phyloP scores from a whole-genome alignment of 2,329 filamentous ascomycete genomes.

The Tolypocladium endophyticum region DNA sequence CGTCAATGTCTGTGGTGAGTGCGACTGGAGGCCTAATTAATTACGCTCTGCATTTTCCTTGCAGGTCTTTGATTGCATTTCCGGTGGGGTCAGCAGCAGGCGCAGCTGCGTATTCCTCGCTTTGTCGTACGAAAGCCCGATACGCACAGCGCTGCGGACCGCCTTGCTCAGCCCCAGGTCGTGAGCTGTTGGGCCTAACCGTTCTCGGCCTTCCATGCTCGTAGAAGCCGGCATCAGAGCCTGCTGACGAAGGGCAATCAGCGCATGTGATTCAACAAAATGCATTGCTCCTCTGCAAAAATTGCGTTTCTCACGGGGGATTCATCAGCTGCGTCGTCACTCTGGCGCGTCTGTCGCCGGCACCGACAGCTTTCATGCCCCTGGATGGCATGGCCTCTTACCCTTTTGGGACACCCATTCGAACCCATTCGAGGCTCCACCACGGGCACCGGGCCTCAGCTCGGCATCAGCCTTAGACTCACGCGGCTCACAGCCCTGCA shows the following conservation, averaged over 20 bases:
- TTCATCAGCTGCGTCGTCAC: background rate
- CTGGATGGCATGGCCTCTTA: background rate
- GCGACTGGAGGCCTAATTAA: background rate
- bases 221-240: background rate
- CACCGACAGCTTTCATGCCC: background rate
- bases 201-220: background rate
- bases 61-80: background rate
- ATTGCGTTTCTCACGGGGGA: background rate
- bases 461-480: background rate
- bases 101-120: background rate
- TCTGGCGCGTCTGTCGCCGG: background rate
- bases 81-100: background rate
- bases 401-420: background rate
- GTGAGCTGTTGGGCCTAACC: background rate
- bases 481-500: background rate
- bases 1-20: background rate
- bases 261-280: background rate
- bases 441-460: background rate
- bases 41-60: background rate
- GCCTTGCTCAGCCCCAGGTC: background rate
- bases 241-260: background rate
- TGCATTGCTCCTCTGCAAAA: background rate
- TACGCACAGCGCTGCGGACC: background rate
- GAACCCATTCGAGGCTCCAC: background rate
- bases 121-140: background rate